Conservation (phyloP, 2,329 filamentous ascomycete species). For the Ophiognomonia clavigignenti-juglandacearum region DNA sequence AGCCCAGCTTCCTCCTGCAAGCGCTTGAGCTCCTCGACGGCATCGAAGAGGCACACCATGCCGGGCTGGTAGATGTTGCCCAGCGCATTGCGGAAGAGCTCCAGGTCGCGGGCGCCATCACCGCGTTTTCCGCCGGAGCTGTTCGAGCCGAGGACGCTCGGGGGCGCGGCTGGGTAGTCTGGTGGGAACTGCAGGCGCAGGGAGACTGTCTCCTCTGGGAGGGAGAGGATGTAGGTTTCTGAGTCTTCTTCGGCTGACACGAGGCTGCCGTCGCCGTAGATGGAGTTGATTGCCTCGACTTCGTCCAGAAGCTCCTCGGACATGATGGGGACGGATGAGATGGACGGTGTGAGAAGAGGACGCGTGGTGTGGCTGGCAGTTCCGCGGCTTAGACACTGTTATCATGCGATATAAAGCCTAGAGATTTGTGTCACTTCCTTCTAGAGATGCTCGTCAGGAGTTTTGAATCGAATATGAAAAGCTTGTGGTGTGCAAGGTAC, state of each 20-base stretch:
- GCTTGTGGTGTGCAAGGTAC: too few species aligned
- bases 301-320: slow-evolving; percentile 65
- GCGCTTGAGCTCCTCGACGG: slow-evolving; percentile 69
- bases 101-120: slow-evolving; percentile 66
- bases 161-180: slow-evolving; percentile 70
- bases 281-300: slow-evolving; percentile 77
- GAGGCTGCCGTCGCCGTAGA: slow-evolving; percentile 69
- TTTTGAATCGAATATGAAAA: too few species aligned
- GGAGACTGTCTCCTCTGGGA: slow-evolving; percentile 55
- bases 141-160: slow-evolving; percentile 71
- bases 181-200: slow-evolving; percentile 64
- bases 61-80: slow-evolving; percentile 65
- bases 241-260: slow-evolving; percentile 31
- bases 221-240: slow-evolving; percentile 55
- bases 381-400: too few species aligned
- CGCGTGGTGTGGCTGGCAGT: too few species aligned
- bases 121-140: slow-evolving; percentile 70
- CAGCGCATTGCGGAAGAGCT: slow-evolving; percentile 63
- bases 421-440: too few species aligned
- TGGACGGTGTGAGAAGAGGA: too few species aligned
- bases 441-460: too few species aligned
- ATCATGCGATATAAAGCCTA: too few species aligned
- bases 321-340: slow-evolving; percentile 36
- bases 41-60: slow-evolving; percentile 81
- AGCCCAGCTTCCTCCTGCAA: slow-evolving; percentile 28